phyloP scores from a whole-genome alignment of 2,329 filamentous ascomycete genomes.

The Dothideomycetes sp. region DNA sequence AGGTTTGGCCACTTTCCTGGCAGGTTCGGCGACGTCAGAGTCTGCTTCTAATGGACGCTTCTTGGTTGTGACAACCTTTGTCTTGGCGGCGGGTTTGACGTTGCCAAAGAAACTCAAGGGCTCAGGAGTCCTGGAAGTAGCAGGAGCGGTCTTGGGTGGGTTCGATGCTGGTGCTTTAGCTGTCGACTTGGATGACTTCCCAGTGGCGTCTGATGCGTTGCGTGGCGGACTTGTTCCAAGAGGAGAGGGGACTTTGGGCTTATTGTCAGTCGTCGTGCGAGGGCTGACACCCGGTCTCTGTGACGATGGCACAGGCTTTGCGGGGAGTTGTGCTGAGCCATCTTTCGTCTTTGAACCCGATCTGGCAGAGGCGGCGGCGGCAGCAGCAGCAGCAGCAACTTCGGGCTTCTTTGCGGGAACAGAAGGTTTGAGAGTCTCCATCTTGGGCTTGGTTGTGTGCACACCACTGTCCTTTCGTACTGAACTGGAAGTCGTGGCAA shows the following conservation, averaged over 20 bases:
- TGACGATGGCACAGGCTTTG: conserved; percentile 20
- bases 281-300: conserved; percentile 13
- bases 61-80: conserved; percentile 2
- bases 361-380: no score
- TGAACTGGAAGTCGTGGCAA: not conserved
- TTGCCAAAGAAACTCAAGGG: conserved; percentile 8
- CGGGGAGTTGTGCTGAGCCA: conserved; percentile 17
- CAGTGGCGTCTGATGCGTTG: conserved; percentile 47
- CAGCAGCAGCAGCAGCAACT: not conserved
- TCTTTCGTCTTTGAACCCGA: conserved; percentile 15
- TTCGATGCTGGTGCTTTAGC: not conserved
- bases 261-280: conserved; percentile 33
- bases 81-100: conserved; percentile 3
- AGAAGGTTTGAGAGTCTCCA: not conserved
- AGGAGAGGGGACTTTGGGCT: conserved; percentile 53
- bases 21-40: conserved; percentile 4
- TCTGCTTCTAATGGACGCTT: conserved; percentile 12
- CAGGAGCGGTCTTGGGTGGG: not conserved
- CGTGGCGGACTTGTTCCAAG: conserved; percentile 53
- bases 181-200: conserved; percentile 23
- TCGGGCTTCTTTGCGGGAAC: conserved; percentile 12
- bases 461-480: conserved; percentile 7
- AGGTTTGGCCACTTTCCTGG: conserved; percentile 20
- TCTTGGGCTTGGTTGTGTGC: not conserved
- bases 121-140: not conserved